Base-by-base conservation (phyloP, 2,329 filamentous ascomycete genomes). In the Dactylellina leptospora region DNA sequence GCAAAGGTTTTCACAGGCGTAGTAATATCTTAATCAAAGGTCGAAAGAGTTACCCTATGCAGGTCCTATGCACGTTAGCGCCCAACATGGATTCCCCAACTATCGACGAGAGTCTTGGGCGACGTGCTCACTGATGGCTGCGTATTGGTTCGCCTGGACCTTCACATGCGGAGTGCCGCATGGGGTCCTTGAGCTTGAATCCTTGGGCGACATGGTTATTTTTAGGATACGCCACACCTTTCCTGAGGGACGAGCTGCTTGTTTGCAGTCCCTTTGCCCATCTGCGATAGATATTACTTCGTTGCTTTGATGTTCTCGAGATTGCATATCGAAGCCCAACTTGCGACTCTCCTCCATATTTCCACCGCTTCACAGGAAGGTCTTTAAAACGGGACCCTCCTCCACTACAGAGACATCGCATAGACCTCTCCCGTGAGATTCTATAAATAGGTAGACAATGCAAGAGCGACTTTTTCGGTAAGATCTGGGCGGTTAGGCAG, bases 401-500 rank as follows among this genome's bases (percentile, higher is more conserved):
- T 10, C 3, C 16, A 38, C 9, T n/a, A 16, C 20, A 27, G 11
- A 5, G 10, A 25, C 10, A 6, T 16, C 6, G 28, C 33, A 16
- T n/a, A 38, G 2, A 16, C 28, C 2, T 23, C 22, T 25, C 27
- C 20, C n/a, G n/a, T 30, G 47, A 70, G 44, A 36, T 62, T 58
- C 68, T 72, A 72, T 72, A 72, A 72, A 64, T 72, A 72, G 68
- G 18, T 30, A 54, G 44, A 54, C 27, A 50, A 48, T 59, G 59
- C 59, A 42, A 58, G 27, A 64, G n/a, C 47, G 59, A 59, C 59
- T 16, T 64, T 59, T 72, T 64, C 53, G 68, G 68, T 64, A 72
- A 71, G 68, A 72, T 72, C 68, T 72, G 68, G 68, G 68, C 68
- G 68, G 68, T 72, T 72, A 72, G 59, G 68, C 59, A 72, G 68